phyloP scores from a whole-genome alignment of 495 filamentous ascomycete genomes.

The Pseudoneurospora amorphoporcata region DNA sequence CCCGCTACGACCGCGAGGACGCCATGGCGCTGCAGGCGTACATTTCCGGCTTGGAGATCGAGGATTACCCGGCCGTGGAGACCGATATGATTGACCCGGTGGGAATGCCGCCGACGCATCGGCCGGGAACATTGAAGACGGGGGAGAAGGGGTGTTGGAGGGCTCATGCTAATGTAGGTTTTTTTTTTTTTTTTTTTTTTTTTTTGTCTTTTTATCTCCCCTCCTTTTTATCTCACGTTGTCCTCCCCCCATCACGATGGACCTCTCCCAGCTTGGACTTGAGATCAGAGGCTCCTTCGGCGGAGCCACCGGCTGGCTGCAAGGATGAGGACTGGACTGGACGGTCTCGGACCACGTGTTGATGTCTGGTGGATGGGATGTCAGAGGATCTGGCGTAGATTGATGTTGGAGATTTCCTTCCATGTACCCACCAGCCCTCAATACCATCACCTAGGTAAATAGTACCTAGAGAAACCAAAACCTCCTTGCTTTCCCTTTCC shows the following conservation, averaged over 20 bases:
- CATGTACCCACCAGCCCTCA: not conserved
- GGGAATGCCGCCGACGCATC: conserved; percentile 15
- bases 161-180: conserved; percentile 11
- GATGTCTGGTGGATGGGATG: conserved; percentile 38
- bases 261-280: conserved; percentile 72
- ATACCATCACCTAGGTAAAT: not conserved
- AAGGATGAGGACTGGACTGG: conserved; percentile 48
- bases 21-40: conserved; percentile 14
- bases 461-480: too few species aligned
- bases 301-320: conserved; percentile 55
- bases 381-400: conserved; percentile 85
- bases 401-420: conserved; percentile 76
- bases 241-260: conserved; percentile 32
- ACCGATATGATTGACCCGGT: conserved; percentile 12
- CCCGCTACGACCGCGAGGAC: conserved; percentile 15
- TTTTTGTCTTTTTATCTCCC: too few species aligned
- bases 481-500: not conserved
- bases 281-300: conserved; percentile 51
- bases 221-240: too few species aligned
- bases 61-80: conserved; percentile 12
- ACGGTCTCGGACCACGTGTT: conserved; percentile 55
- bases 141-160: conserved; percentile 14
- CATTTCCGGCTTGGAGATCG: conserved; percentile 9
- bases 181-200: not conserved
- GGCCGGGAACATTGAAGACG: conserved; percentile 3